Evolutionary conservation across 176 grass and related monocot genomes (phyloP).

Genomic region (Urochloa ruziziensis): DNA sequence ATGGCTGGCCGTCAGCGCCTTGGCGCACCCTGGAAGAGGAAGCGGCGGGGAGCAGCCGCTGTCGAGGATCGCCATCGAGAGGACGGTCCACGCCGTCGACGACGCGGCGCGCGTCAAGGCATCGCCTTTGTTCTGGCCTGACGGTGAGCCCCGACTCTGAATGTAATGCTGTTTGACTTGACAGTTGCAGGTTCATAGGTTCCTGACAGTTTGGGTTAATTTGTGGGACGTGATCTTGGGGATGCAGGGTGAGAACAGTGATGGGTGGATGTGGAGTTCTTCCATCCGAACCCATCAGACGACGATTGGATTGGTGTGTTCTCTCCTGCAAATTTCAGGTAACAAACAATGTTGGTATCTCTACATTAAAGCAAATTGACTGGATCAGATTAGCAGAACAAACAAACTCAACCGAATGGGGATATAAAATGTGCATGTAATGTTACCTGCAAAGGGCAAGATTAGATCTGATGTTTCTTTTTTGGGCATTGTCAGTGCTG

Average conservation of each 20-base stretch:
- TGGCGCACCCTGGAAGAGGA: constrained; percentile 29
- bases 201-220: neutral
- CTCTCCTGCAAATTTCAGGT: constrained; percentile 90
- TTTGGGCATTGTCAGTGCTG: constrained; percentile 45
- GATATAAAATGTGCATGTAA: neutral
- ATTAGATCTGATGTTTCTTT: constrained; percentile 4
- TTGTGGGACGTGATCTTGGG: no score
- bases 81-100: constrained; percentile 14
- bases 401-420: neutral
- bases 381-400: neutral
- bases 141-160: constrained; percentile 46
- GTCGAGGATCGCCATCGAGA: constrained; percentile 57
- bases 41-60: constrained; percentile 50
- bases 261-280: constrained; percentile 75
- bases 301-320: constrained; percentile 82
- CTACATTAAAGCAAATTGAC: neutral
- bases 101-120: constrained; percentile 46
- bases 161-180: constrained; percentile 4
- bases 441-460: neutral
- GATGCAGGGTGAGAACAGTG: constrained; percentile 57
- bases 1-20: constrained; percentile 17
- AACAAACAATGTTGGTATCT: neutral
- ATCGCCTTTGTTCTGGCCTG: constrained; percentile 41
- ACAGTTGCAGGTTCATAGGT: neutral
- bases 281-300: constrained; percentile 50